Evolutionary conservation across 2,329 filamentous ascomycete genomes (phyloP), one percentile per base, ranked within the genome.

Genomic region (Phialophora chinensis): DNA sequence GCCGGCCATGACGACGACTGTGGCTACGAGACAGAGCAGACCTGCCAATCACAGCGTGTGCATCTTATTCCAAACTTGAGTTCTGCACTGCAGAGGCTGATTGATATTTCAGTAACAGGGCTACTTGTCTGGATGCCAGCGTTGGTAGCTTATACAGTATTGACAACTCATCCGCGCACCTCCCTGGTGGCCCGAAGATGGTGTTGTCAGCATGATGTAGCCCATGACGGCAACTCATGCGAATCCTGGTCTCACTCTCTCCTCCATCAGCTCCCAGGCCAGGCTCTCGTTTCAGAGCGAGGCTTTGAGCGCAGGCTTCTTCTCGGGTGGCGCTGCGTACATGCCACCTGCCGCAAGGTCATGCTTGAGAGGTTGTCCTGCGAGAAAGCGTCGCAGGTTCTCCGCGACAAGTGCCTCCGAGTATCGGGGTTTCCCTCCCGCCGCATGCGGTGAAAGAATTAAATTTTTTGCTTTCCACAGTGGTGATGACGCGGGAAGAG

Each of bases 281-380:
- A 10, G n/a, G 6, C 27, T 35, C 47, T 42, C n/a, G 20, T 20
- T 4, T 52, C 49, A 65, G n/a, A 65, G 23, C n/a, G 56, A 60
- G 25, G 62, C 62, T 33, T 65, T 65, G 33, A 60, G 27, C 5
- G 62, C 27, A 17, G 62, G 27, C n/a, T 60, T 60, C 4, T 54
- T 44, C 52, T 25, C 33, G 6, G 56, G 11, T 11, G 47, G 6
- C 1, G 62, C 33, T 6, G 47, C 17, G 23, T 65, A 65, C 62
- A 65, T 65, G 12, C 62, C 62, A 29, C 55, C 55, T 12, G 42
- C 33, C 25, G 56, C 42, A 14, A 65, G 47, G 29, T 65, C 73
- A 72, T 90, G 90, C 79, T 81, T 86, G 73, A 90, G 72, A 62
- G 80, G 74, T 79, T 89, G 86, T 1, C 82, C 82, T 0, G 87